Conservation (phyloP, 306 rosid species). For the Cucurbita ficifolia region DNA sequence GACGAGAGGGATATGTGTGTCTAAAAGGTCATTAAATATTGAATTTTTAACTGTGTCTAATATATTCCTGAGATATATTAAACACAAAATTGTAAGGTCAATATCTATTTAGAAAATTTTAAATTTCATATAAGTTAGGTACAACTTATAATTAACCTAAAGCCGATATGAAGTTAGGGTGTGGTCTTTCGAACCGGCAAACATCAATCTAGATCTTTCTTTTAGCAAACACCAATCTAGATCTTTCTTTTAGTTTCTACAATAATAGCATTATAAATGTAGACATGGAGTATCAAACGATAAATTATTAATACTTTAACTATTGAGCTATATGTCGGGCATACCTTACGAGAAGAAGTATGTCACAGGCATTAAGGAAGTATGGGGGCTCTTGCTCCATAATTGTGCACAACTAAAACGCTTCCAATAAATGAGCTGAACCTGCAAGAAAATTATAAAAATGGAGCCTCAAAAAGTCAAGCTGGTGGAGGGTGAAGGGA, state of each 20-base stretch:
- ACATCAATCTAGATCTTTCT: background rate
- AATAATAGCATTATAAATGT: background rate
- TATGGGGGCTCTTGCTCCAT: conserved; percentile 11
- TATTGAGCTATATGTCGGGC: background rate
- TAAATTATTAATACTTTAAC: background rate
- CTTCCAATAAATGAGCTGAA: conserved; percentile 1
- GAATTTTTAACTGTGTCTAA: too few relatives aligned
- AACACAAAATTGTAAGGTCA: too few relatives aligned
- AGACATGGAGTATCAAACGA: background rate
- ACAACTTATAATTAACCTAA: background rate
- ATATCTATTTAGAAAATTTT: too few relatives aligned
- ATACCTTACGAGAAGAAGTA: conserved; percentile 2
- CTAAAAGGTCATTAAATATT: too few relatives aligned
- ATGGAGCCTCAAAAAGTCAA: conserved; percentile 7
- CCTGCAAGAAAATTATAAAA: background rate
- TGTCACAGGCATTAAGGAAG: conserved; percentile 4
- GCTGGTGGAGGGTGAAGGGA: conserved; percentile 21
- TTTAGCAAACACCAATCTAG: background rate
- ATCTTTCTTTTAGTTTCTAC: background rate
- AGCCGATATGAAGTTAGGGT: background rate
- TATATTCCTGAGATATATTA: too few relatives aligned
- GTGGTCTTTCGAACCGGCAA: background rate
- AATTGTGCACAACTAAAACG: conserved; percentile 6
- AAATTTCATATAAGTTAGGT: too few relatives aligned
- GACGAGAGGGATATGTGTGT: too few relatives aligned